phyloP scores from a whole-genome alignment of 352 stramenopile species.

The Phytophthora macrochlamydospora region DNA sequence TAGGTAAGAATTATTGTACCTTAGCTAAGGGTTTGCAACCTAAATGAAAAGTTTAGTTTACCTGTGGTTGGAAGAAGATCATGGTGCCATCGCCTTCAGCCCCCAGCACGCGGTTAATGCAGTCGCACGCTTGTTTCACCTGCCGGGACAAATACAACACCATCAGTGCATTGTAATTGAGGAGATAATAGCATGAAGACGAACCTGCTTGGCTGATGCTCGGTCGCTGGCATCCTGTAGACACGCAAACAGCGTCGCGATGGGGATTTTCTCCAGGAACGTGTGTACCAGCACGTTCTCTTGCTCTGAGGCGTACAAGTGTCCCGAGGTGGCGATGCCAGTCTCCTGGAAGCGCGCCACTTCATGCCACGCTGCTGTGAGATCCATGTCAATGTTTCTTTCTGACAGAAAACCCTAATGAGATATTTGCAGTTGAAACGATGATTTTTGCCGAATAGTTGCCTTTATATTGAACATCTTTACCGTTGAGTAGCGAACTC shows the following conservation, averaged over 20 bases:
- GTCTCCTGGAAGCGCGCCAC: conserved; percentile 72
- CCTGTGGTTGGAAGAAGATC: conserved; percentile 80
- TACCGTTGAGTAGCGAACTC: too few relatives aligned
- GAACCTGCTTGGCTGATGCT: conserved; percentile 62
- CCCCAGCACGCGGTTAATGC: conserved; percentile 77
- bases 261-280: conserved; percentile 69
- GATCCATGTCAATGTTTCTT: conserved; percentile 36
- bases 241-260: conserved; percentile 71
- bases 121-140: conserved; percentile 76
- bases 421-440: background rate
- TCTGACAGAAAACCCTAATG: background rate
- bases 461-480: too few relatives aligned
- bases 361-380: conserved; percentile 52
- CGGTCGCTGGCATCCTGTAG: conserved; percentile 81
- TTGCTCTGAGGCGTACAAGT: conserved; percentile 41
- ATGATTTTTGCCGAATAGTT: background rate
- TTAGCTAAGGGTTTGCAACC: background rate
- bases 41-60: conserved; percentile 16
- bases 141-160: conserved; percentile 17
- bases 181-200: background rate
- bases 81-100: conserved; percentile 49
- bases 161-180: conserved; percentile 1
- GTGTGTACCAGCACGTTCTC: conserved; percentile 62
- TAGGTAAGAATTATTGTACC: background rate
- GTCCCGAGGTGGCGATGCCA: conserved; percentile 52